Evolutionary conservation across 176 grass and related monocot species (phyloP).

Genomic region (Phyllostachys edulis): DNA sequence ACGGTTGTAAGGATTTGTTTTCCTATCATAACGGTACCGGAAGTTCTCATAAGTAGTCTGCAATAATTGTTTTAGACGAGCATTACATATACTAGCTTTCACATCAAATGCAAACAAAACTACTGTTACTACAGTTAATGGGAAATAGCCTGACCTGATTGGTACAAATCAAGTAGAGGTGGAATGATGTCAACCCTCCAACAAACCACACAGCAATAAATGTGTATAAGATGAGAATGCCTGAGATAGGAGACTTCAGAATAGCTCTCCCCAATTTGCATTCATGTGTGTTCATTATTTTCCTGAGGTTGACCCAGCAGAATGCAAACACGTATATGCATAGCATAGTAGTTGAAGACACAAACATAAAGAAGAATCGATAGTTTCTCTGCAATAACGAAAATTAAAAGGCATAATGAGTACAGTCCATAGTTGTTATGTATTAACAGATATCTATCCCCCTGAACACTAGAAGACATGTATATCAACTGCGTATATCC

Average conservation of each 20-base stretch:
- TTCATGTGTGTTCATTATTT: conserved; percentile 56
- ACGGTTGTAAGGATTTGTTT: conserved; percentile 81
- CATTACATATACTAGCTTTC: conserved; percentile 3
- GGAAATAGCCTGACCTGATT: neutral
- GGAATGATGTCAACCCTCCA: conserved; percentile 2
- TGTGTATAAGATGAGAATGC: conserved; percentile 80
- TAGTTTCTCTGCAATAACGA: conserved; percentile 86
- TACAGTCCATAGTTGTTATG: neutral
- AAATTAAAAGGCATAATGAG: conserved; percentile 29
- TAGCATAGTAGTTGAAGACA: conserved; percentile 70
- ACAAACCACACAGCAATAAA: conserved; percentile 91
- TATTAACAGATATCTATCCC: neutral
- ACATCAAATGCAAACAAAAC: neutral
- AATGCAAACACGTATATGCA: conserved; percentile 88
- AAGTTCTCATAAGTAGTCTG: conserved; percentile 99
- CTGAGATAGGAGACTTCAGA: conserved; percentile 68
- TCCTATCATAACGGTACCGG: conserved; percentile 66
- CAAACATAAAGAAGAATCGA: conserved; percentile 88
- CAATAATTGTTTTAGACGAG: conserved; percentile 20
- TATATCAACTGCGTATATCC: conserved; percentile 7
- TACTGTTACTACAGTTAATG: neutral
- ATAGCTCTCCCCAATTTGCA: conserved; percentile 70
- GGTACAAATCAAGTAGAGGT: too few relatives aligned
- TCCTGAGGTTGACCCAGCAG: conserved; percentile 73
- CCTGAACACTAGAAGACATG: conserved; percentile 5